Evolutionary conservation across 2,329 filamentous ascomycete species (phyloP), one percentile per base, ranked within the genome.

Genomic region (Aspergillus sp.): DNA sequence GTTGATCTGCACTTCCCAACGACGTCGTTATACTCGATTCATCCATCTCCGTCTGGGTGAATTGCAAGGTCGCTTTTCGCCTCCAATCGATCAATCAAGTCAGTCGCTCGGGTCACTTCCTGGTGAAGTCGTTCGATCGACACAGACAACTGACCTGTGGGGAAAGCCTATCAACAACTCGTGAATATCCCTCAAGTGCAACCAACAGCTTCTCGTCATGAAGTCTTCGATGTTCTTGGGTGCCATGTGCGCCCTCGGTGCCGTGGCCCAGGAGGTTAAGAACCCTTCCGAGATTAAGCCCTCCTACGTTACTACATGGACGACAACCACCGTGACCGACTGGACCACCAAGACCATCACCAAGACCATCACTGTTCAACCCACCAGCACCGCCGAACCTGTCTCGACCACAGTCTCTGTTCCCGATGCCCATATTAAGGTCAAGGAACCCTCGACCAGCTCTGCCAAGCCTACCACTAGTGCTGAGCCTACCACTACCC

Each of bases 281-380:
- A 30, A 30, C 26, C 26, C 26, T 30, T 30, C 26, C 52, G 66
- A 67, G 42, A 71, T 72, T 43, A 64, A 74, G 66, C 71, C 70
- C 53, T 66, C 65, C 32, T 71, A 71, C 48, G 68, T 68, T 42
- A 75, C 56, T 20, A 47, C 49, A 38, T 58, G 56, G 56, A 58
- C 51, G 2, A 58, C 56, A 4, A 54, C 50, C 17, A 58, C 56
- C 30, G 56, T 61, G 39, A 56, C 71, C 53, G 71, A 75, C 34
- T 68, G 73, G 67, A 72, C 68, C 32, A 58, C 71, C 43, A 65
- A 71, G 50, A 75, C 73, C 38, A 64, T 73, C 47, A 77, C 75
- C 58, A 63, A 66, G 52, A 75, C 71, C 22, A 66, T 76, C 48
- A 72, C 71, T 39, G 62, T 51, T 22, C 17, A 44, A 32, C 20